Base-by-base conservation (phyloP, 2,329 filamentous ascomycete genomes). In the Dactylonectria estremocensis region DNA sequence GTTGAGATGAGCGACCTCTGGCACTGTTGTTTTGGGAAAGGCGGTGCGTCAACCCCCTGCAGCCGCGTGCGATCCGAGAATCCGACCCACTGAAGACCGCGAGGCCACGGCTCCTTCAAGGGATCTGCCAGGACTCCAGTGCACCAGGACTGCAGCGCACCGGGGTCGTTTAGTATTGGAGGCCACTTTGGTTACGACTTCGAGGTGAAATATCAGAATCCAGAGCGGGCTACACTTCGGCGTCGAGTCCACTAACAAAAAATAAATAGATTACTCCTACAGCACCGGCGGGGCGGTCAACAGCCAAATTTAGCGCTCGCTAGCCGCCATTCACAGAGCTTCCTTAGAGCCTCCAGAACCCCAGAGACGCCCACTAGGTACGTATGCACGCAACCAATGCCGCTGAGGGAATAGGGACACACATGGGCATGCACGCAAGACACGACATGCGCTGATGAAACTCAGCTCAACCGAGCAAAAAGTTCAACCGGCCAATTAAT, bases 41-140 rank as follows among this genome's bases (percentile, higher is more conserved):
- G 58, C 64, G 54, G 65, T 68, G 62, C 62, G 55, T 61, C 43
- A 57, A 18, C 54, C 65, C 64, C 65, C 65, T 68, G 65, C 59
- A 68, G 52, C 45, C 33, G 65, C 65, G 61, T 48, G 60, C 58
- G 46, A 46, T 58, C 45, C 37, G 24, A 28, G 7, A 28, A 28
- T 4, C 24, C 24, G 35, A 20, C 54, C 54, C 54, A 56, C 54
- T 56, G 53, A 37, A 56, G 33, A 22, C n/a, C 33, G 55, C 43
- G 56, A 56, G 24, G 37, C 13, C 56, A 54, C 40, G 40, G 40
- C 16, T 43, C 2, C 16, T 43, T 43, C 40, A 43, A 6, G 40
- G 40, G 40, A 43, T n/a, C 40, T 8, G 3, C 14, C 14, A 43
- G 40, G 8, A 16, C 37, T 28, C 4, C 7, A 28, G 24, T 28